Percentiles rank a stretch among this genome's conserved stretches.
Conservation (phyloP, 2,329 filamentous ascomycete genomes). For the Talaromyces atroroseus region DNA sequence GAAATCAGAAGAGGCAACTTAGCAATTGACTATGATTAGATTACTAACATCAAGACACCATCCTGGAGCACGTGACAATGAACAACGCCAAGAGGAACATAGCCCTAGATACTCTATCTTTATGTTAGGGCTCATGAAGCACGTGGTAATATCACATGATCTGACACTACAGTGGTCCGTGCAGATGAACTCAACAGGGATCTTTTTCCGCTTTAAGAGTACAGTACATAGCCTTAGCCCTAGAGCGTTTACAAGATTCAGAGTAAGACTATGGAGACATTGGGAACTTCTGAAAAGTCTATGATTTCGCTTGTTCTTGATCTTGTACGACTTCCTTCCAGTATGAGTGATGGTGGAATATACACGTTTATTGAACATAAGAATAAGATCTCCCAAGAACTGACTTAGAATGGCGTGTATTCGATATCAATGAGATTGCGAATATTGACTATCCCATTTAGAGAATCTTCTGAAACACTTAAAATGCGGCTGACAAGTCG, state of each 20-base stretch:
- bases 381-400: neutral
- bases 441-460: neutral
- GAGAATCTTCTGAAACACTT: neutral
- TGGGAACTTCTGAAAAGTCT: neutral
- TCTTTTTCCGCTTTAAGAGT: neutral
- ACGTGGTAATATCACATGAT: neutral
- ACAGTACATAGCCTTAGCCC: neutral
- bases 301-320: neutral
- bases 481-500: neutral
- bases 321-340: neutral
- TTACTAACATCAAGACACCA: conserved; percentile 1
- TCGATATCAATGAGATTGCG: neutral
- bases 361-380: neutral
- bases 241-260: neutral
- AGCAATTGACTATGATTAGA: neutral
- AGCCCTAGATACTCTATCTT: neutral
- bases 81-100: neutral
- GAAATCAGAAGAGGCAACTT: conserved; percentile 4
- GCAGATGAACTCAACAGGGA: neutral
- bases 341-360: neutral
- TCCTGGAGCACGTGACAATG: neutral
- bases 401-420: conserved; percentile 1
- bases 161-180: neutral
- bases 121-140: neutral
- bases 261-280: neutral